phyloP scores from a whole-genome alignment of 148 eudicot genomes.

The Vaccinium vitisidaea region DNA sequence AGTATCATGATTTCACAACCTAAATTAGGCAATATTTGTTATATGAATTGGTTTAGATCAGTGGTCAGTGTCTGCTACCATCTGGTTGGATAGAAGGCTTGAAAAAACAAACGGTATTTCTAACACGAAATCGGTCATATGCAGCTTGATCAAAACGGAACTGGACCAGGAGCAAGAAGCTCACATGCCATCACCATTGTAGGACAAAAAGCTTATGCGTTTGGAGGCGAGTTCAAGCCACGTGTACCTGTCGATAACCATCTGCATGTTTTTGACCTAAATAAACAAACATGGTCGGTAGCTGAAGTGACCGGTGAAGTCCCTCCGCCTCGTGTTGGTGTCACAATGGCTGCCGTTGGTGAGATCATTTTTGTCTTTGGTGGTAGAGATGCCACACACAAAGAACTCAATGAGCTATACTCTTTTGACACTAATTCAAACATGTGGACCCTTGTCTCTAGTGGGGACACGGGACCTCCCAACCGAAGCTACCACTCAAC shows the following conservation, averaged over 20 bases:
- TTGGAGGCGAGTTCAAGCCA: conserved; percentile 93
- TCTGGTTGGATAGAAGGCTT: background rate
- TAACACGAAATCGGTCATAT: background rate
- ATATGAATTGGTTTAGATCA: background rate
- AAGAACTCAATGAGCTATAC: conserved; percentile 82
- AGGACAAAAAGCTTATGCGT: conserved; percentile 68
- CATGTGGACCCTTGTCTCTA: conserved; percentile 64
- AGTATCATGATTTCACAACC: background rate
- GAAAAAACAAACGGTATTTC: background rate
- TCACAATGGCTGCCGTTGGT: conserved; percentile 73
- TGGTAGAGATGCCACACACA: conserved; percentile 79
- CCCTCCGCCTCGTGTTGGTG: conserved; percentile 95
- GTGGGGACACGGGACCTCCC: conserved; percentile 60
- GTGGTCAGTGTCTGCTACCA: background rate
- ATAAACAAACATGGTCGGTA: conserved; percentile 66
- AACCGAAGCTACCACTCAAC: conserved; percentile 89
- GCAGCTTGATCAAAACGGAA: conserved; percentile 79
- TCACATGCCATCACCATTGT: conserved; percentile 86
- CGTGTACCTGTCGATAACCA: conserved; percentile 91
- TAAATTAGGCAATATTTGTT: background rate
- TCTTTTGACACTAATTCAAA: conserved; percentile 68
- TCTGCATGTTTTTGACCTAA: conserved; percentile 68
- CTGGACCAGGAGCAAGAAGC: conserved; percentile 91
- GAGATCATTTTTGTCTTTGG: conserved; percentile 78
- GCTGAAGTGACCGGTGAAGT: conserved; percentile 59